These are phyloP conservation scores for Pseudocercospora vitis DNA, from an alignment of 2,329 filamentous ascomycete genomes.

Conservation along the genomic window DNA sequence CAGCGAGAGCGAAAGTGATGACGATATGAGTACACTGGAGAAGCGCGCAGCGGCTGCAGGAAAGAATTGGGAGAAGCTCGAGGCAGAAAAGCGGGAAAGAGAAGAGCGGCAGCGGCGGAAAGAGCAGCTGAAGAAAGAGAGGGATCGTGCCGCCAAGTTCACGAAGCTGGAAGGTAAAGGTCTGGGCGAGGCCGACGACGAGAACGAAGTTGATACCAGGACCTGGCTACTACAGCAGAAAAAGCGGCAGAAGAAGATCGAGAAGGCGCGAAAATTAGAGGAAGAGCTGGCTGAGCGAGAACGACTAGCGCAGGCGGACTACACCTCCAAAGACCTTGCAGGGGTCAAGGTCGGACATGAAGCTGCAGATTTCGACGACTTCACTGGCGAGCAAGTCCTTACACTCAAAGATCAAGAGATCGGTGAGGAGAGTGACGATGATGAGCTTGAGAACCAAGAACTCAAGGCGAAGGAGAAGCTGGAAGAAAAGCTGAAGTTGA, in stretches of 20 bases:
- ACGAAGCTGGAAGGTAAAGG: conserved; percentile 77
- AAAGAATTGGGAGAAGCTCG: conserved; percentile 70
- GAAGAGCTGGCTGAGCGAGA: conserved; percentile 74
- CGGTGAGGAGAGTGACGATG: conserved; percentile 74
- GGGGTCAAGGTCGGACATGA: conserved; percentile 93
- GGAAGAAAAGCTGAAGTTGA: conserved; percentile 74
- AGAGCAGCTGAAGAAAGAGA: conserved; percentile 81
- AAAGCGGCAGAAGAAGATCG: conserved; percentile 91
- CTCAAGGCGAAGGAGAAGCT: conserved; percentile 71
- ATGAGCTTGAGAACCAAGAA: conserved; percentile 79
- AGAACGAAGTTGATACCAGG: conserved; percentile 69
- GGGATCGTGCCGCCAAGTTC: conserved; percentile 77
- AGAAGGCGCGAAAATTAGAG: conserved; percentile 66
- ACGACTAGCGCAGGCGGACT: conserved; percentile 67
- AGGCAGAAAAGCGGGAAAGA: conserved; percentile 71
- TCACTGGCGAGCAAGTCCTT: conserved; percentile 77
- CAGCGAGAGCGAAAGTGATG: conserved; percentile 46
- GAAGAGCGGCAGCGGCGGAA: conserved; percentile 74
- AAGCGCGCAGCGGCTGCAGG: conserved; percentile 70
- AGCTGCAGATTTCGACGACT: conserved; percentile 72
- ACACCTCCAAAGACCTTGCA: conserved; percentile 81
- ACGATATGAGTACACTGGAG: conserved; percentile 79
- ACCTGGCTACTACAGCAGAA: conserved; percentile 87
- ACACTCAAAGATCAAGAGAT: conserved; percentile 94
- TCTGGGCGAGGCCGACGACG: conserved; percentile 72